Conservation (phyloP, 345 rosid species). For the Physaria fendleri region DNA sequence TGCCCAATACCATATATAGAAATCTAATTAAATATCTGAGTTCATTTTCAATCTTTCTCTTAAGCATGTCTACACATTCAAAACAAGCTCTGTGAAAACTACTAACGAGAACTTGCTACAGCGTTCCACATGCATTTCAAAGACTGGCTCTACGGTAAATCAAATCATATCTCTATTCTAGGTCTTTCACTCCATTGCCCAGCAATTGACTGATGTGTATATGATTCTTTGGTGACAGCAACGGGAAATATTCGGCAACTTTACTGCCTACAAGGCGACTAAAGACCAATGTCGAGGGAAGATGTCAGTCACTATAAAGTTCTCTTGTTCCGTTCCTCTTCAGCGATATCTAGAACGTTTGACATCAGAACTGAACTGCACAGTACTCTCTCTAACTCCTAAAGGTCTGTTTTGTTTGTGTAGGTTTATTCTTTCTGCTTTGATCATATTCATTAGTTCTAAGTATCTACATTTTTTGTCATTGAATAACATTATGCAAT, state of each 20-base stretch:
- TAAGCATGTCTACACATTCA: conserved; percentile 19
- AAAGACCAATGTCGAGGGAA: conserved; percentile 13
- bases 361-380: conserved; percentile 27
- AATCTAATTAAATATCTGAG: neutral
- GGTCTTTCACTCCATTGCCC: neutral
- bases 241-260: conserved; percentile 97
- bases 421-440: conserved; percentile 18
- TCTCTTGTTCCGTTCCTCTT: conserved; percentile 15
- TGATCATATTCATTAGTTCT: conserved; percentile 13
- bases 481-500: neutral
- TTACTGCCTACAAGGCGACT: conserved; percentile 95
- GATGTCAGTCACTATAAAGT: conserved; percentile 18
- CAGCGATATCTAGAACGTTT: conserved; percentile 22
- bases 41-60: neutral
- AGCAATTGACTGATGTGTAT: neutral
- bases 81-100: conserved; percentile 23
- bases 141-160: conserved; percentile 97
- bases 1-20: conserved; percentile 18
- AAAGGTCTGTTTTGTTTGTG: neutral
- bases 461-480: conserved; percentile 4
- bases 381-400: conserved; percentile 25
- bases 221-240: conserved; percentile 40
- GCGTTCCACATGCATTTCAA: conserved; percentile 87
- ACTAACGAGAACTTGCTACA: conserved; percentile 59
- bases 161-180: neutral